Conservation (phyloP, 345 rosid genomes). For the Brassica carinata region DNA sequence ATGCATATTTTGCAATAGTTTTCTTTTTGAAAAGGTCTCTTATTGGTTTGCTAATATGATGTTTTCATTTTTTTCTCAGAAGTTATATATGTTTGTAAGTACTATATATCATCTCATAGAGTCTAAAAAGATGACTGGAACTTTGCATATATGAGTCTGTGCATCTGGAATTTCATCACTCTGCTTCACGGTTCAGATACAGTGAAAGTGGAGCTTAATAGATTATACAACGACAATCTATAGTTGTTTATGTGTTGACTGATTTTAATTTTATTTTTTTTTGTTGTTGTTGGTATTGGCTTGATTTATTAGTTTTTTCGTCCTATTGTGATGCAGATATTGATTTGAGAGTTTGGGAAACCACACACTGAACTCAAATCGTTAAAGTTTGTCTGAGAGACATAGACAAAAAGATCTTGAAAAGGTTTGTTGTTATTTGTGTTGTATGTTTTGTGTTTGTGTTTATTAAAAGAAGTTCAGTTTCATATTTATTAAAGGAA, state of each 20-base stretch:
- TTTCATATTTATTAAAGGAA: background rate
- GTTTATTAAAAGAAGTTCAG: too few species aligned
- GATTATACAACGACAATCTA: conserved; percentile 95
- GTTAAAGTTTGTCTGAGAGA: conserved; percentile 72
- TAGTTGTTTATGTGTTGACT: conserved; percentile 35
- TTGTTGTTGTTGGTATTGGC: background rate
- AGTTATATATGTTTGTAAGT: too few species aligned
- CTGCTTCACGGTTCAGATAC: conserved; percentile 97
- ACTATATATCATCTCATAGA: background rate
- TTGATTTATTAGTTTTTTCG: background rate
- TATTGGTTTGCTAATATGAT: too few species aligned
- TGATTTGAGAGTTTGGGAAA: conserved; percentile 87
- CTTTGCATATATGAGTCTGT: background rate
- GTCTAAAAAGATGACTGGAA: background rate
- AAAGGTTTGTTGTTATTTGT: conserved; percentile 46
- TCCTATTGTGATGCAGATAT: conserved; percentile 55
- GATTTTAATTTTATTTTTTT: background rate
- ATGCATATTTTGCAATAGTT: too few species aligned
- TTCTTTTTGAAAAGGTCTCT: too few species aligned
- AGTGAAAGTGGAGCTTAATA: conserved; percentile 96
- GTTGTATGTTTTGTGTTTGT: background rate
- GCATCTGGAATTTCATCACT: conserved; percentile 47
- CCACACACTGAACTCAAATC: conserved; percentile 97
- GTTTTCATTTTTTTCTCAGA: too few species aligned
- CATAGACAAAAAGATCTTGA: conserved; percentile 94